Conservation (phyloP, 345 rosid genomes). For the Isatis tinctoria region DNA sequence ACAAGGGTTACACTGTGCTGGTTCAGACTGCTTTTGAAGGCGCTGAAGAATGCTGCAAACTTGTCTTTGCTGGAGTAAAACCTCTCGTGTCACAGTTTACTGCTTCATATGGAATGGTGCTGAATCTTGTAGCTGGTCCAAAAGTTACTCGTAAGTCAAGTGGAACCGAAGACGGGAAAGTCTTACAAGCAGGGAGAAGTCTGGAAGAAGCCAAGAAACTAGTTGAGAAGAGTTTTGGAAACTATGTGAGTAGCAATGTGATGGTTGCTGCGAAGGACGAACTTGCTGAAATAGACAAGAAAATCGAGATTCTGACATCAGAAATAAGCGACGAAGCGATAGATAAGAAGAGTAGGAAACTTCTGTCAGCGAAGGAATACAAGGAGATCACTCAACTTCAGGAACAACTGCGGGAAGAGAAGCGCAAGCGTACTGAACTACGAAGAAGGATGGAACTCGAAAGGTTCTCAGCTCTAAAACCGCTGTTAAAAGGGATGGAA, state of each 20-base stretch:
- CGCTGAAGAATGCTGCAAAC: constrained; percentile 86
- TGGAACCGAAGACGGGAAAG: constrained; percentile 47
- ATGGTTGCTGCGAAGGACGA: constrained; percentile 90
- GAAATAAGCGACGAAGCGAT: constrained; percentile 78
- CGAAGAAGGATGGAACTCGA: constrained; percentile 57
- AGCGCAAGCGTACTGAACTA: constrained; percentile 57
- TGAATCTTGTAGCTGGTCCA: constrained; percentile 82
- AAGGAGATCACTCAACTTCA: constrained; percentile 71
- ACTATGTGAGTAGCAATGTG: constrained; percentile 90
- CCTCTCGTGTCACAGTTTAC: constrained; percentile 95
- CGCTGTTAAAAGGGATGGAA: constrained; percentile 57
- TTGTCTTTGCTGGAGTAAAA: constrained; percentile 77
- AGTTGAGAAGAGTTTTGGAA: constrained; percentile 95
- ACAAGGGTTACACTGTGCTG: constrained; percentile 77
- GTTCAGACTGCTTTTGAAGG: constrained; percentile 86
- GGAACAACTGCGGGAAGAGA: constrained; percentile 68
- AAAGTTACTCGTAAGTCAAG: constrained; percentile 58
- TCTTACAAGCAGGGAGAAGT: constrained; percentile 63
- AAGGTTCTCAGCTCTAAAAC: constrained; percentile 66
- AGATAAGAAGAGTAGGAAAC: constrained; percentile 70
- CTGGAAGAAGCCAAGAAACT: constrained; percentile 90
- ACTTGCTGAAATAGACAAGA: constrained; percentile 65
- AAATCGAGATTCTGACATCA: constrained; percentile 58
- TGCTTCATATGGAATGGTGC: constrained; percentile 98
- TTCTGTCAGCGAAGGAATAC: constrained; percentile 58